A percentile compares a stretch with the other conserved stretches of the same genome.
phyloP scores from a whole-genome alignment of 176 grass and related monocot genomes.

The Aegilops longissima region DNA sequence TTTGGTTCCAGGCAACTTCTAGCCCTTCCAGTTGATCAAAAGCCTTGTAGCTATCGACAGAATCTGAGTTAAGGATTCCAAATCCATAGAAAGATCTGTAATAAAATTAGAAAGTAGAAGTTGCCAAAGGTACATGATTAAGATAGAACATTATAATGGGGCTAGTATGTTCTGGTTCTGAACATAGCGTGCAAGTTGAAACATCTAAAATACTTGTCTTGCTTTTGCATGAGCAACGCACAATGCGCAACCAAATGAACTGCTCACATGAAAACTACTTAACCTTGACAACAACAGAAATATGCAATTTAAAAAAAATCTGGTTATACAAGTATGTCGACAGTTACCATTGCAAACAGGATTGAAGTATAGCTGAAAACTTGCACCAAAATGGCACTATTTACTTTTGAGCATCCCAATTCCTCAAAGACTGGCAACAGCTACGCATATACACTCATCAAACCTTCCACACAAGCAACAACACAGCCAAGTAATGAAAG shows the following conservation, averaged over 20 bases:
- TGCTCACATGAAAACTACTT: neutral
- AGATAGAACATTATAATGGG: neutral
- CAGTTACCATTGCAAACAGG: neutral
- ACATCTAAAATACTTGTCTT: neutral
- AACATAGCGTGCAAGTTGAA: neutral
- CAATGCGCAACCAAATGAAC: neutral
- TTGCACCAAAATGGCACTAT: neutral
- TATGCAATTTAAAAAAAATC: neutral
- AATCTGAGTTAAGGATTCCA: constrained; percentile 54
- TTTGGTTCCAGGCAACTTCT: constrained; percentile 83
- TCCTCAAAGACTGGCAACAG: neutral
- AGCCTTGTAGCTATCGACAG: constrained; percentile 56
- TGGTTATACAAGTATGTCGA: neutral
- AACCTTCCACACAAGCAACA: neutral
- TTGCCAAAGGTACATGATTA: neutral
- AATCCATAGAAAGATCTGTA: neutral
- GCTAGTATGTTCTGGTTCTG: neutral
- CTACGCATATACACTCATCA: neutral
- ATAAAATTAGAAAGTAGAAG: neutral
- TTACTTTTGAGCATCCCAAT: neutral
- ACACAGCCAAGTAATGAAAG: neutral
- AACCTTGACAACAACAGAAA: too few relatives aligned
- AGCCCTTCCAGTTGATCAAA: constrained; percentile 89
- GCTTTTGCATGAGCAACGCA: neutral
- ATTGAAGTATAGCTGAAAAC: neutral